Evolutionary conservation across 257 asterid species (phyloP).

Genomic region (Scutellaria minor): DNA sequence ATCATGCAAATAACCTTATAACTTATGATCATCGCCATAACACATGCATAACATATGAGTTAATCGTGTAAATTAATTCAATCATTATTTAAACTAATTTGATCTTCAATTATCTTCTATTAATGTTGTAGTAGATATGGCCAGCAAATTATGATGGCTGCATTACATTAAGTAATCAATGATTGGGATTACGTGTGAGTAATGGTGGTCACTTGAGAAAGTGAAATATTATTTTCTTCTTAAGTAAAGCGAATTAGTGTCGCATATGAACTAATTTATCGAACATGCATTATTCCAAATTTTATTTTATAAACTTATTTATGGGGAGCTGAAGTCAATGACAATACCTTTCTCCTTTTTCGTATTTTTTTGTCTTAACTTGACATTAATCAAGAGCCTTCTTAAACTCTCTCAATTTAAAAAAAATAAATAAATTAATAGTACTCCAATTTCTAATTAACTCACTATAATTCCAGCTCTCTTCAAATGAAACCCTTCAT

Average conservation of each 20-base stretch:
- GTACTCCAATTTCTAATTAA: too few relatives aligned
- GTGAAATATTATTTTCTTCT: slow-evolving; percentile 1
- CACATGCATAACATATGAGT: neutral
- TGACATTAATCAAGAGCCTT: too few relatives aligned
- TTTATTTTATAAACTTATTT: too few relatives aligned
- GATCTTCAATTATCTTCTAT: neutral
- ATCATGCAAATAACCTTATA: too few relatives aligned
- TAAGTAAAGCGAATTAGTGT: neutral
- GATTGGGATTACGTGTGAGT: slow-evolving; percentile 7
- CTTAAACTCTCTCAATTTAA: too few relatives aligned
- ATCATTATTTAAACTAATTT: neutral
- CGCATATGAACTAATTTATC: neutral
- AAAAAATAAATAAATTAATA: too few relatives aligned
- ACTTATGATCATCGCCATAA: neutral
- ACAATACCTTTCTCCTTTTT: too few relatives aligned
- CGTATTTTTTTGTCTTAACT: too few relatives aligned
- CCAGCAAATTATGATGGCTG: neutral
- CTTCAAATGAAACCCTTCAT: too few relatives aligned
- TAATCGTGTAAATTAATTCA: neutral
- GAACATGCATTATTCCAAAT: neutral
- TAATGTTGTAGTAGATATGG: neutral
- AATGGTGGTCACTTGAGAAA: slow-evolving; percentile 2
- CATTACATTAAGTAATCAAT: neutral
- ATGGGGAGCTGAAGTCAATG: too few relatives aligned
- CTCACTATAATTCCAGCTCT: too few relatives aligned